Conservation (phyloP, 1,139 yeast genomes). For the Magnusiomyces fungicola region DNA sequence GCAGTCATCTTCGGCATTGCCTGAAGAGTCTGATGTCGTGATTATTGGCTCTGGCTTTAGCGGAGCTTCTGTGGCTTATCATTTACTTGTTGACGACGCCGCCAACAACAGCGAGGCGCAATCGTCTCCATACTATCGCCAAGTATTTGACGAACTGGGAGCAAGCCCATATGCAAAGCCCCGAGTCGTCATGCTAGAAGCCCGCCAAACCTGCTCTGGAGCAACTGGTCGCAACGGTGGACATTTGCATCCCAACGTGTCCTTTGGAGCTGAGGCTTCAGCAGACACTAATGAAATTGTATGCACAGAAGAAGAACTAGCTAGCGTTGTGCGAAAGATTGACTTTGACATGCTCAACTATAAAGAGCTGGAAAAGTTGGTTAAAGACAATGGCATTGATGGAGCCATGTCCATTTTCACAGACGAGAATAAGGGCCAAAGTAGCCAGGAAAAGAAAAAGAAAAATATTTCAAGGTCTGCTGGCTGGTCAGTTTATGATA, state of each 20-base stretch:
- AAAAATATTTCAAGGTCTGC: conserved; percentile 27
- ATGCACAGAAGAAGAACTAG: conserved; percentile 28
- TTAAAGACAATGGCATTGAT: conserved; percentile 31
- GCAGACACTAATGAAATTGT: too few species aligned
- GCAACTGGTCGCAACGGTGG: conserved; percentile 48
- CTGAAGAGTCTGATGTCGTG: conserved; percentile 31
- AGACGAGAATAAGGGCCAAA: conserved; percentile 17
- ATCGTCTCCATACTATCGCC: background rate
- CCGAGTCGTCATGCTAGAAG: conserved; percentile 36
- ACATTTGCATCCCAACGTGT: conserved; percentile 37
- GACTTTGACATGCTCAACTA: conserved; percentile 23
- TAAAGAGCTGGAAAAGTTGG: conserved; percentile 18
- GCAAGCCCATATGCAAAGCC: background rate
- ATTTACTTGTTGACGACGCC: conserved; percentile 23
- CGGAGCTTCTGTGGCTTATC: conserved; percentile 37
- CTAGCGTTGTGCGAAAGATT: conserved; percentile 21
- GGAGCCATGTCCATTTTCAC: conserved; percentile 6
- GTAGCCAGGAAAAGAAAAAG: conserved; percentile 14
- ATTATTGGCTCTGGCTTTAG: conserved; percentile 40
- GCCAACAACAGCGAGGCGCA: background rate
- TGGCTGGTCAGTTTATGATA: conserved; percentile 30
- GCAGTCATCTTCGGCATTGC: conserved; percentile 22
- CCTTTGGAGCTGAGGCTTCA: conserved; percentile 23
- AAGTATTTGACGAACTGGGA: background rate
- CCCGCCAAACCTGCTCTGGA: conserved; percentile 40